Evolutionary conservation across 2,329 filamentous ascomycete species (phyloP).

Genomic region (Aciculosporium take): DNA sequence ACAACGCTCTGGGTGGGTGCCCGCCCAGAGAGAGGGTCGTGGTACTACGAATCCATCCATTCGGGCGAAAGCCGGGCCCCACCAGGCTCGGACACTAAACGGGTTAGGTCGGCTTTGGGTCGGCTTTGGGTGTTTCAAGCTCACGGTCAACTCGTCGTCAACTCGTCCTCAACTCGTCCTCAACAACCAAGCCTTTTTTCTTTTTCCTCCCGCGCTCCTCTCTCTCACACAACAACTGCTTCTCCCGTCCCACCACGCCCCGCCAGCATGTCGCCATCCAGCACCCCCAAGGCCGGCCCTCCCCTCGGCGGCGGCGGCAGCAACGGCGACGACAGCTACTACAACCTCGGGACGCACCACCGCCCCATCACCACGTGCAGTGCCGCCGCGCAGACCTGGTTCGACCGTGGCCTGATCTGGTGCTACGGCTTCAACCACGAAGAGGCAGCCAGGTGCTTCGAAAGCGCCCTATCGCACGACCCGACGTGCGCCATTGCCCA

Average conservation of each 20-base stretch:
- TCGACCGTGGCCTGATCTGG: constrained; percentile 60
- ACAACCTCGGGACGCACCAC: constrained; percentile 47
- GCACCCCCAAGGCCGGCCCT: background rate
- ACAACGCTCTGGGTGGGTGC: too few relatives aligned
- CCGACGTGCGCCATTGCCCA: constrained; percentile 45
- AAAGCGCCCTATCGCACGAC: constrained; percentile 42
- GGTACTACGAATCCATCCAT: too few relatives aligned
- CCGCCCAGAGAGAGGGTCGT: too few relatives aligned
- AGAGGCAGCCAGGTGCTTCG: constrained; percentile 51
- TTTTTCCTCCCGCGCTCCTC: background rate
- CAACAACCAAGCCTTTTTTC: too few relatives aligned
- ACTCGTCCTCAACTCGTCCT: too few relatives aligned
- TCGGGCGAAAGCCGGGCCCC: too few relatives aligned
- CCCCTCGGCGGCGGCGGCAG: constrained; percentile 16
- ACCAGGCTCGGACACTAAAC: too few relatives aligned
- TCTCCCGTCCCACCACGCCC: background rate
- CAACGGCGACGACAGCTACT: constrained; percentile 22
- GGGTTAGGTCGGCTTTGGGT: too few relatives aligned
- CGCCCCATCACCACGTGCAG: constrained; percentile 40
- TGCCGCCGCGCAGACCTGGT: constrained; percentile 47
- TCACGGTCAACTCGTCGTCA: too few relatives aligned
- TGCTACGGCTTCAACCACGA: constrained; percentile 65
- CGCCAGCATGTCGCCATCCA: background rate
- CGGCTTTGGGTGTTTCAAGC: too few relatives aligned
- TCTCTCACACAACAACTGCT: background rate